Percentiles rank a stretch among this genome's conserved stretches.
Evolutionary conservation across 495 filamentous ascomycete genomes (phyloP).

Genomic region (Achaetomiella virescens): DNA sequence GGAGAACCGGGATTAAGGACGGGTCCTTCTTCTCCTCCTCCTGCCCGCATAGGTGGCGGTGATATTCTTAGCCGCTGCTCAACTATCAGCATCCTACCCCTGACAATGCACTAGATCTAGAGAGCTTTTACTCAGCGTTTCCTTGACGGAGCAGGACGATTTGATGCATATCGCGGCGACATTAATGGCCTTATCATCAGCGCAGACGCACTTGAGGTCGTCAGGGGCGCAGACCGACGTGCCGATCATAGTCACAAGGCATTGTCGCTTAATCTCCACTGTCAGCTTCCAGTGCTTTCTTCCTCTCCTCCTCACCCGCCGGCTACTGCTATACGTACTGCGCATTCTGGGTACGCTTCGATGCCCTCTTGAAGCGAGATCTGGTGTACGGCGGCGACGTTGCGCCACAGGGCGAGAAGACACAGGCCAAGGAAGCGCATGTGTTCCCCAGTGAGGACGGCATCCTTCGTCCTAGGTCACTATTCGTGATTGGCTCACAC

Average conservation of each 20-base stretch:
- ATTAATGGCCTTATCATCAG: slow-evolving; percentile 2
- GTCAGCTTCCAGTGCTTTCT: background rate
- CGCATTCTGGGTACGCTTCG: slow-evolving; percentile 4
- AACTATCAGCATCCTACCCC: background rate
- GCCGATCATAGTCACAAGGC: slow-evolving; percentile 2
- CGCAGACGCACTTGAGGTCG: slow-evolving; percentile 22
- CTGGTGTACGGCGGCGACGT: slow-evolving; percentile 1
- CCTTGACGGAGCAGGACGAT: slow-evolving; percentile 15
- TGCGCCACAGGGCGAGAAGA: background rate
- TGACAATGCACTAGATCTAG: background rate
- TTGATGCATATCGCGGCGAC: slow-evolving; percentile 11
- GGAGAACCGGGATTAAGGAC: slow-evolving; percentile 19
- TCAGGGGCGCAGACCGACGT: slow-evolving; percentile 14
- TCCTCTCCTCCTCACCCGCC: background rate
- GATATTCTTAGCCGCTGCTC: slow-evolving; percentile 20
- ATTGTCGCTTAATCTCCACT: slow-evolving; percentile 1
- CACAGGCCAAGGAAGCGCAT: slow-evolving; percentile 13
- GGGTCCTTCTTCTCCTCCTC: background rate
- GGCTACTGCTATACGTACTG: slow-evolving; percentile 10
- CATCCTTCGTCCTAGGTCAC: no score
- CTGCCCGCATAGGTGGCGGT: slow-evolving; percentile 16
- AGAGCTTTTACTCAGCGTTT: slow-evolving; percentile 14
- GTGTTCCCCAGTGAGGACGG: slow-evolving; percentile 7
- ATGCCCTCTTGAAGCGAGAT: slow-evolving; percentile 1
- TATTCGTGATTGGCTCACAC: no score